A percentile compares a stretch with the other conserved stretches of the same genome.
Evolutionary conservation across 2,329 filamentous ascomycete species (phyloP).

Genomic region (Phaeosphaeriaceae sp.): DNA sequence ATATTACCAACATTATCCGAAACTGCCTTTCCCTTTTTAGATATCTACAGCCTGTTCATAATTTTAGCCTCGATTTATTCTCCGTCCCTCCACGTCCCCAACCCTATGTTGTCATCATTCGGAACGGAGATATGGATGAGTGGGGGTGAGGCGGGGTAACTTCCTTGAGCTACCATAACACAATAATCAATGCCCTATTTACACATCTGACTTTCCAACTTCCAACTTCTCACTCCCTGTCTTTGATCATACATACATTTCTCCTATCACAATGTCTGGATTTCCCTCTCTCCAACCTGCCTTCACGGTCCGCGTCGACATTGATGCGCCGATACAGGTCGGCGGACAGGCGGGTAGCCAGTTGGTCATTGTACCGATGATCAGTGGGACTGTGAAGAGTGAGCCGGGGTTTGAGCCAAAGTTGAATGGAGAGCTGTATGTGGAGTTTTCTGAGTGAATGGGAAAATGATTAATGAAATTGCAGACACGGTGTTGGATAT

Average conservation of each 20-base stretch:
- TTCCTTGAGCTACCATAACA: neutral
- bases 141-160: constrained; percentile 28
- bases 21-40: no score
- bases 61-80: no score
- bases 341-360: constrained; percentile 30
- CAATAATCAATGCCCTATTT: neutral
- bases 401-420: constrained; percentile 37
- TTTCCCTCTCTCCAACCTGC: constrained; percentile 40
- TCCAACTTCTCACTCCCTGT: neutral
- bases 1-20: neutral
- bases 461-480: neutral
- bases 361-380: constrained; percentile 39
- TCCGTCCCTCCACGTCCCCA: neutral
- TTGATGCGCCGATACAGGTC: constrained; percentile 35
- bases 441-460: neutral
- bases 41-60: no score
- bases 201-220: neutral
- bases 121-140: constrained; percentile 13
- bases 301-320: constrained; percentile 38
- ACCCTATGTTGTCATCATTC: constrained; percentile 5
- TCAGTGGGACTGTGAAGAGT: constrained; percentile 38
- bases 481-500: constrained; percentile 38
- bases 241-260: neutral
- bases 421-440: constrained; percentile 34
- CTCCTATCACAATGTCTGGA: constrained; percentile 21